phyloP scores from a whole-genome alignment of 805 yeast genomes.

The Metschnikowia lochheadii region DNA sequence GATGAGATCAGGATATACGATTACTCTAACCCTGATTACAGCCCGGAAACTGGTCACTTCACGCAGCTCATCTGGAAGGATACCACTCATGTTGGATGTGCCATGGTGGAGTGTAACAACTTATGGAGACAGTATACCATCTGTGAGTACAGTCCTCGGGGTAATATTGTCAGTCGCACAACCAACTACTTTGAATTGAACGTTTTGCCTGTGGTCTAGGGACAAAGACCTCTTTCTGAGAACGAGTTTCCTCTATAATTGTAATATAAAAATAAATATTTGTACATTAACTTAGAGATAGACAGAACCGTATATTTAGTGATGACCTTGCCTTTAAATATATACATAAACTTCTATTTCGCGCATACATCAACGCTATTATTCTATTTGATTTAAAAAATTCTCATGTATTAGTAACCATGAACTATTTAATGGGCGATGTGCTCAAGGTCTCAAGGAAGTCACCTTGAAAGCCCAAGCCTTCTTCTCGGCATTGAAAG shows the following conservation, averaged over 20 bases:
- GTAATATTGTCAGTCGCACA: constrained; percentile 45
- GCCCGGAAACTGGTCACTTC: constrained; percentile 66
- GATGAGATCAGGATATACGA: constrained; percentile 55
- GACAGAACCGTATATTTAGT: too few species aligned
- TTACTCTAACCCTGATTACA: constrained; percentile 49
- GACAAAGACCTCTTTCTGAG: background rate
- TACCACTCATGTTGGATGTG: constrained; percentile 65
- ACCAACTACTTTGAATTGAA: constrained; percentile 38
- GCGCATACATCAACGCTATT: too few species aligned
- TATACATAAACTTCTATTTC: too few species aligned
- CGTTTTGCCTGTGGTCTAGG: constrained; percentile 30
- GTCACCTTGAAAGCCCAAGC: constrained; percentile 65
- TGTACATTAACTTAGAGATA: background rate
- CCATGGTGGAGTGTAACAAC: constrained; percentile 43
- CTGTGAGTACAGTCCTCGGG: constrained; percentile 60
- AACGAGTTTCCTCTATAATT: background rate
- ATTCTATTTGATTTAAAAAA: background rate
- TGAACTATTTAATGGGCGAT: constrained; percentile 1
- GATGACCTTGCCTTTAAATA: too few species aligned
- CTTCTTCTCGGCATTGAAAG: constrained; percentile 58
- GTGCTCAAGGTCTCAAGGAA: constrained; percentile 46
- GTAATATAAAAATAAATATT: background rate
- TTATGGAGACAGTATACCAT: constrained; percentile 59
- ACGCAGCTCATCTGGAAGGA: constrained; percentile 73
- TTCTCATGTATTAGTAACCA: constrained; percentile 6